Evolutionary conservation across 139 green algal species (phyloP).

Genomic region (Tetradesmus obliquus): DNA sequence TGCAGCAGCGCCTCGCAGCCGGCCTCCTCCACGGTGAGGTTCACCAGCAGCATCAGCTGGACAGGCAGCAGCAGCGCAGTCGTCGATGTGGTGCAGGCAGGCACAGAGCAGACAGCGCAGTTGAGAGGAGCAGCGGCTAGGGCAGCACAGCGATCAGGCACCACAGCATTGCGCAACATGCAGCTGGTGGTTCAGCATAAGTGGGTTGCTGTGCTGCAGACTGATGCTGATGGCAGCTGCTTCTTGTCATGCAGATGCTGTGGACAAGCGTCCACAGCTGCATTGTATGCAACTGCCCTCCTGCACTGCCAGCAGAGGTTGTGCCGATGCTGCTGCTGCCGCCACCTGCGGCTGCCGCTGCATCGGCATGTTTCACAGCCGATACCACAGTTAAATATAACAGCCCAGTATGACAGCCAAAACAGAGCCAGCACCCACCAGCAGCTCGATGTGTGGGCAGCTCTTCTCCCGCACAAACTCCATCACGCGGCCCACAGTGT

Average conservation of each 20-base stretch:
- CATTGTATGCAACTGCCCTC: not conserved
- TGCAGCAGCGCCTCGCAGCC: conserved; percentile 76
- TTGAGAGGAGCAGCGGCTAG: not conserved
- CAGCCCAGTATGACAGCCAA: not conserved
- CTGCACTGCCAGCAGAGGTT: not conserved
- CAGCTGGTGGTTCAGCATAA: no score
- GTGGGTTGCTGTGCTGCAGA: no score
- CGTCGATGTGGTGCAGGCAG: not conserved
- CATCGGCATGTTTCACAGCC: not conserved
- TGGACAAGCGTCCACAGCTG: no score
- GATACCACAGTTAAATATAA: not conserved
- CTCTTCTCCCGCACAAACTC: conserved; percentile 70
- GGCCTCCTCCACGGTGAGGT: conserved; percentile 78
- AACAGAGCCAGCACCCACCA: conserved; percentile 51
- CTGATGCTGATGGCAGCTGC: no score
- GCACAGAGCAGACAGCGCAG: not conserved
- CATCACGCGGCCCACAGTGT: conserved; percentile 60
- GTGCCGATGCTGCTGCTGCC: not conserved
- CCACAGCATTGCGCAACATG: not conserved
- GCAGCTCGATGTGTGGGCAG: conserved; percentile 58
- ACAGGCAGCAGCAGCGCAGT: not conserved
- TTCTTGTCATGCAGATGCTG: no score
- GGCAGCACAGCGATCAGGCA: no score
- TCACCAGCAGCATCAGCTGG: conserved; percentile 79
- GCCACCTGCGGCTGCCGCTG: conserved; percentile 2